These are phyloP conservation scores for Nemania sp. DNA, from an alignment of 2,329 filamentous ascomycete species.

Conservation along the genomic window DNA sequence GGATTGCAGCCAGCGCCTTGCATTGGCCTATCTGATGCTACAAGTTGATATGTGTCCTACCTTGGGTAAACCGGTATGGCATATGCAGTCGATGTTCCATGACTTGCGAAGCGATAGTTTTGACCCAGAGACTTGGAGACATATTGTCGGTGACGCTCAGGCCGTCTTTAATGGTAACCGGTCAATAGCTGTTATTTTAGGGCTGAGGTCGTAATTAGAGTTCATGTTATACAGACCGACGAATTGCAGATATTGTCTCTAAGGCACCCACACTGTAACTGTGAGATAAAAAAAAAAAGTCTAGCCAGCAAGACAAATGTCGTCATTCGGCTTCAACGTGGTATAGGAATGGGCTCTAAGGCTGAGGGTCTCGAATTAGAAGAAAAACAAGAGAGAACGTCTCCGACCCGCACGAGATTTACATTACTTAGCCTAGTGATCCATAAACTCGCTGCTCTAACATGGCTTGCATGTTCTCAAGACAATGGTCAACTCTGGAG, in stretches of 20 bases:
- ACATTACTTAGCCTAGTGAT: too few species aligned
- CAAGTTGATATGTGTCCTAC: slow-evolving; percentile 36
- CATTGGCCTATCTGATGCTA: slow-evolving; percentile 33
- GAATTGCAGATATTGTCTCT: slow-evolving; percentile 30
- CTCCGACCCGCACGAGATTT: too few species aligned
- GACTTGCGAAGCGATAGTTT: neutral
- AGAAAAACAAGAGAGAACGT: too few species aligned
- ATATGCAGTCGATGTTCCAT: slow-evolving; percentile 18
- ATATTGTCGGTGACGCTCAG: slow-evolving; percentile 22
- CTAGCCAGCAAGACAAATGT: too few species aligned
- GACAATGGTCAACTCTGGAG: too few species aligned
- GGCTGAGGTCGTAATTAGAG: slow-evolving; percentile 30
- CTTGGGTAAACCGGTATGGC: slow-evolving; percentile 29
- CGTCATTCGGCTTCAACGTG: too few species aligned
- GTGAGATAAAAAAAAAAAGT: too few species aligned
- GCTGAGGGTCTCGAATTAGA: too few species aligned
- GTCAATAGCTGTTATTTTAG: slow-evolving; percentile 16
- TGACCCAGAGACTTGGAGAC: slow-evolving; percentile 6
- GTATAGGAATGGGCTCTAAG: too few species aligned
- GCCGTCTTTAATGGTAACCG: slow-evolving; percentile 2
- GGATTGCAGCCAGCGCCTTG: slow-evolving; percentile 25
- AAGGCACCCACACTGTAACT: too few species aligned
- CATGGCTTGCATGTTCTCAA: too few species aligned
- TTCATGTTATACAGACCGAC: slow-evolving; percentile 27
- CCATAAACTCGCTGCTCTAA: too few species aligned